phyloP scores from a whole-genome alignment of 2,329 filamentous ascomycete species.

The Fusarium hainanense region DNA sequence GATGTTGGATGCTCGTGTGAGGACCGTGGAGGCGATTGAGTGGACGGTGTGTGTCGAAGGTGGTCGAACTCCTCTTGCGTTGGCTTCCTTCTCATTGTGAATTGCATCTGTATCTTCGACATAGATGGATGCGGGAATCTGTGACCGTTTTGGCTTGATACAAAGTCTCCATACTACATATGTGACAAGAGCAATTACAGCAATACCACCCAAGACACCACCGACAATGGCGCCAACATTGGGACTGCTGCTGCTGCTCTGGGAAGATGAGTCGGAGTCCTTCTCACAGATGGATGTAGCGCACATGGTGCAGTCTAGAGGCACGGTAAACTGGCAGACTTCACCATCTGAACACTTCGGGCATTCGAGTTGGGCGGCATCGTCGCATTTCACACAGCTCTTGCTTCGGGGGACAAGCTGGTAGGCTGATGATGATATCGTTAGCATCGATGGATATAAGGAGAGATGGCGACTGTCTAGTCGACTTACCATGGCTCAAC shows the following conservation, averaged over 20 bases:
- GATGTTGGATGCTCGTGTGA: conserved; percentile 96
- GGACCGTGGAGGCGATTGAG: conserved; percentile 93
- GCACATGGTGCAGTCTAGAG: conserved; percentile 60
- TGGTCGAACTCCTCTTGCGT: conserved; percentile 61
- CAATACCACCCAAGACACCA: conserved; percentile 86
- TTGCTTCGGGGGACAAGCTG: conserved; percentile 55
- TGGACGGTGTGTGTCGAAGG: conserved; percentile 86
- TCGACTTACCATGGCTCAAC: conserved; percentile 47
- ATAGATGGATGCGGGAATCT: conserved; percentile 65
- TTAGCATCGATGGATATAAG: conserved; percentile 16
- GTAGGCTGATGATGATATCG: conserved; percentile 41
- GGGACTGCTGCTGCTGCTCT: conserved; percentile 58
- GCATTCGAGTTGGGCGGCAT: conserved; percentile 55
- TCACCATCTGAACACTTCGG: conserved; percentile 57
- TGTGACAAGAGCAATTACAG: conserved; percentile 76
- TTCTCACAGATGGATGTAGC: conserved; percentile 59
- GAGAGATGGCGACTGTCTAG: background rate
- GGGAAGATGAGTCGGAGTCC: conserved; percentile 33
- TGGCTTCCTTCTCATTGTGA: conserved; percentile 60
- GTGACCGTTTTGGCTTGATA: conserved; percentile 81
- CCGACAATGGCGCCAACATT: conserved; percentile 90
- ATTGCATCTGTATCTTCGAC: conserved; percentile 64
- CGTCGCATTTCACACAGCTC: conserved; percentile 60
- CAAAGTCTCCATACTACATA: conserved; percentile 90
- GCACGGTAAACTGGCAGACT: conserved; percentile 59